These are phyloP conservation scores for Epichloe sibirici DNA, from an alignment of 2,329 filamentous ascomycete species.

Conservation along the genomic window DNA sequence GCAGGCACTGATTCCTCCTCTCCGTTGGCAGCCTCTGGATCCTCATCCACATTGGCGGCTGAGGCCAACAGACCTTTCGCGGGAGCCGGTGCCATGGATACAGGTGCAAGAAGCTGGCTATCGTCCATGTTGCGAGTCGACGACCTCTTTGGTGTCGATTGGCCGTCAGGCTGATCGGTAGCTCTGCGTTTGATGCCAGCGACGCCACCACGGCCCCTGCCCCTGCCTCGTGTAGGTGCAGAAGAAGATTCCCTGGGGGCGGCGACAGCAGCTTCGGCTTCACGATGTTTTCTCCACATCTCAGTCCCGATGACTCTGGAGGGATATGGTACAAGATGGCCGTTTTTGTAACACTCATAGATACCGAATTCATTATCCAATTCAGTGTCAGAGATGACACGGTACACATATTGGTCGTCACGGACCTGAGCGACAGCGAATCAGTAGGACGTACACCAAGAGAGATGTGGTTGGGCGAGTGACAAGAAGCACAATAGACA, in stretches of 20 bases:
- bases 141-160: slow-evolving; percentile 36
- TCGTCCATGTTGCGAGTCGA: slow-evolving; percentile 23
- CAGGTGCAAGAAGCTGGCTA: slow-evolving; percentile 12
- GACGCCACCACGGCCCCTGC: slow-evolving; percentile 21
- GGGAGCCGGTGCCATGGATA: slow-evolving; percentile 17
- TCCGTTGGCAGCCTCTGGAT: slow-evolving; percentile 21
- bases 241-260: slow-evolving; percentile 14
- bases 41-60: slow-evolving; percentile 23
- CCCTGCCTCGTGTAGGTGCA: slow-evolving; percentile 18
- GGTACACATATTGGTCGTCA: slow-evolving; percentile 34
- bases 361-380: slow-evolving; percentile 30
- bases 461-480: slow-evolving; percentile 1
- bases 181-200: slow-evolving; percentile 36
- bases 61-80: slow-evolving; percentile 28
- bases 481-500: not conserved
- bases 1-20: slow-evolving; percentile 25
- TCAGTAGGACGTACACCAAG: slow-evolving; percentile 7
- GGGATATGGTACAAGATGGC: slow-evolving; percentile 32
- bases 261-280: slow-evolving; percentile 25
- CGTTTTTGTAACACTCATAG: slow-evolving; percentile 29
- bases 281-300: slow-evolving; percentile 26
- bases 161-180: slow-evolving; percentile 35
- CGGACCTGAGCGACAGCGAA: slow-evolving; percentile 18
- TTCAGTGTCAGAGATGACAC: slow-evolving; percentile 31
- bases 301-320: slow-evolving; percentile 30